Base-by-base conservation (phyloP, 345 rosid species). In the Brassica rapa region DNA sequence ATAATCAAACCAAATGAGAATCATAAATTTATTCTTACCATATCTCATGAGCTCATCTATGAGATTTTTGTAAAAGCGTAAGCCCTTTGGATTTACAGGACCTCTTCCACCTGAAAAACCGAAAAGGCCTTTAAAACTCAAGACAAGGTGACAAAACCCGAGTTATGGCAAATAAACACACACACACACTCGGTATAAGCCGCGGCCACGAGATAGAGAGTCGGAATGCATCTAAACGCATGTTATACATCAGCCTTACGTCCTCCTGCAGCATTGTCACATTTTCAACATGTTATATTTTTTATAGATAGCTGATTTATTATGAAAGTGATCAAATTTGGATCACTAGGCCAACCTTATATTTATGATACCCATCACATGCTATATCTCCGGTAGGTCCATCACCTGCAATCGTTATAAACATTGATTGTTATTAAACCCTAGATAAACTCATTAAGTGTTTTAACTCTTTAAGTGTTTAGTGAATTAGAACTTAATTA, bases 151-250 rank as follows among this genome's bases (percentile, higher is more conserved):
- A 16, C 30, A 53, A n/a, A 56, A 32, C 14, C 33, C 19, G 1
- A 16, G 2, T 68, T 51, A 24, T 8, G 12, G 51, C 41, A 32
- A 15, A 27, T n/a, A n/a, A 46, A 25, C 21, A 65, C 41, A 35
- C 41, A 59, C 63, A 62, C 39, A 30, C 46, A 89, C 97, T 62
- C 12, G 90, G 92, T 53, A 91, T 89, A 51, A 91, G 91, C 59
- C 97, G 89, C 1, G 94, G 82, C 94, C 91, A 89, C 10, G 97
- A 91, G 79, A 91, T 89, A 68, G 92, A 91, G 79, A 88, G 86
- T 79, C 87, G 87, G 35, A 86, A 88, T 71, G 91, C 92, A 59
- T 86, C 89, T 62, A 89, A 81, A 25, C 89, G 89, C 21, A 81
- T 84, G n/a, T 83, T 84, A 53, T 32, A 87, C 92, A 91, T 91